Conservation (phyloP, 371 early-diverging fungal species). For the Mucor saturninus region DNA sequence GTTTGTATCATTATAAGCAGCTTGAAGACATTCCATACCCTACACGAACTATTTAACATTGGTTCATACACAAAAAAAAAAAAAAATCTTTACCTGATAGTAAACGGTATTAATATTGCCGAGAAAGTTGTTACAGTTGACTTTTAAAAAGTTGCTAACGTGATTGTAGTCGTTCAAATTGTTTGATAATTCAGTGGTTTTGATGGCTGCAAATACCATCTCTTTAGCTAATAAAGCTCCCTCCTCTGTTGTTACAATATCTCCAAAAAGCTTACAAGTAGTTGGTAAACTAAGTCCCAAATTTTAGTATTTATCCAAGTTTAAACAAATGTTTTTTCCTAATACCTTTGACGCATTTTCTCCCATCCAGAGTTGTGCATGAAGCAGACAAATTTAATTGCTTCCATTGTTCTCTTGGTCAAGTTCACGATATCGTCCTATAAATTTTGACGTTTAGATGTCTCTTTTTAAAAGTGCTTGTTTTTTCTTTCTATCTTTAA, state of each 20-base stretch:
- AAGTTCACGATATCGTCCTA: neutral
- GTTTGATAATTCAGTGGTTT: neutral
- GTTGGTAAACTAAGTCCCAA: neutral
- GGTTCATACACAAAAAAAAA: neutral
- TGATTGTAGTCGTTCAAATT: neutral
- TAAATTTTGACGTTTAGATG: neutral
- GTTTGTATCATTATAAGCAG: slow-evolving; percentile 1
- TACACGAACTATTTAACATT: neutral
- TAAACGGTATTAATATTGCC: slow-evolving; percentile 12
- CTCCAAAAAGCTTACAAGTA: slow-evolving; percentile 10
- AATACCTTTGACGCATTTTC: slow-evolving; percentile 6
- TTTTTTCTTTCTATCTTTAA: neutral
- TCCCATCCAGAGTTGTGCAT: slow-evolving; percentile 8
- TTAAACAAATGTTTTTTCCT: no score
- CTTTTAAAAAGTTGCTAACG: slow-evolving; percentile 11
- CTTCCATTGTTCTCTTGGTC: slow-evolving; percentile 2
- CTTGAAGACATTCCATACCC: slow-evolving; percentile 21
- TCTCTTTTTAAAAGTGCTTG: neutral
- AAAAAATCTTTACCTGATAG: slow-evolving; percentile 10
- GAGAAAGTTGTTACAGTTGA: slow-evolving; percentile 8
- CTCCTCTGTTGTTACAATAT: slow-evolving; percentile 20
- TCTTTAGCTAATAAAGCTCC: slow-evolving; percentile 10
- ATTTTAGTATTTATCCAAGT: neutral
- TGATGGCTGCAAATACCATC: slow-evolving; percentile 11
- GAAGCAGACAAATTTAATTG: slow-evolving; percentile 10